Conservation (phyloP, 805 yeast genomes). For the Kockiozyma suomiensis region DNA sequence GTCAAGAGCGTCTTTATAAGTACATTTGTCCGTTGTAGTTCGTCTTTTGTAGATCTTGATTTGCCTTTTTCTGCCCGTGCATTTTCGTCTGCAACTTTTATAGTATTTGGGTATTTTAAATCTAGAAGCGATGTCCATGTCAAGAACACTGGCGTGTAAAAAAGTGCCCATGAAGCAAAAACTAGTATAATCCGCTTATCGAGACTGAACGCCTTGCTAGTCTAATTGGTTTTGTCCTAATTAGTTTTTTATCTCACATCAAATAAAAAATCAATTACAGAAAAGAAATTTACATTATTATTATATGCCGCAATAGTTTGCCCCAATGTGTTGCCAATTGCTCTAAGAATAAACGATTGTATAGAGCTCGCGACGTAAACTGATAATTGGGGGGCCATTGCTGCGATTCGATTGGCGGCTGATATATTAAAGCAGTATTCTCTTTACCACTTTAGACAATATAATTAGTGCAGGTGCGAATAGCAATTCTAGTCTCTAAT, state of each 20-base stretch:
- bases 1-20: constrained; percentile 17
- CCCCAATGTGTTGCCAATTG: constrained; percentile 13
- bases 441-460: too few relatives aligned
- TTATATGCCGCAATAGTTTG: constrained; percentile 12
- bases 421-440: too few relatives aligned
- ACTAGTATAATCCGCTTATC: constrained; percentile 1
- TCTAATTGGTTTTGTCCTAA: background rate
- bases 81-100: background rate
- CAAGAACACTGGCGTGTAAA: constrained; percentile 18
- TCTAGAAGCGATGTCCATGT: constrained; percentile 18
- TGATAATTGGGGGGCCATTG: background rate
- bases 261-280: background rate
- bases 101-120: constrained; percentile 3
- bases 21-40: constrained; percentile 11
- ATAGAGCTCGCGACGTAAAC: constrained; percentile 8
- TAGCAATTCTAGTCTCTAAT: too few relatives aligned
- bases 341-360: constrained; percentile 15
- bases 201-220: background rate
- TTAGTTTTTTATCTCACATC: background rate
- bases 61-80: background rate
- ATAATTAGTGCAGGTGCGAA: too few relatives aligned
- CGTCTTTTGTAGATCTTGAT: background rate
- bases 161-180: constrained; percentile 18
- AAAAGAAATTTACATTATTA: constrained; percentile 3
- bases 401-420: too few relatives aligned